These are phyloP conservation scores for Thamnidium elegans DNA, from an alignment of 192 early-diverging fungal genomes.

Conservation along the genomic window DNA sequence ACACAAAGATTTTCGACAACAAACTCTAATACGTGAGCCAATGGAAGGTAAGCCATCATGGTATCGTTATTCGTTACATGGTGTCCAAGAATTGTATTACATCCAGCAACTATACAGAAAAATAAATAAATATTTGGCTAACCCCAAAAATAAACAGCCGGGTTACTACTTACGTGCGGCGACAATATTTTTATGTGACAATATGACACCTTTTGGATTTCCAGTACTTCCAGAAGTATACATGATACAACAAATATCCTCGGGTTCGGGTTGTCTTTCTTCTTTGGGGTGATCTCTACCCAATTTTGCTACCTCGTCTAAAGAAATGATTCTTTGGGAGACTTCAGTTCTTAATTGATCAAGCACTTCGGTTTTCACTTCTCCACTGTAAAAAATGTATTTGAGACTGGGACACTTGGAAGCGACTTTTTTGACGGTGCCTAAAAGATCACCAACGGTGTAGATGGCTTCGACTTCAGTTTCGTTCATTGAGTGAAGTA, in stretches of 20 bases:
- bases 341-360: constrained; percentile 46
- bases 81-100: constrained; percentile 47
- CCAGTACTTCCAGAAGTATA: constrained; percentile 91
- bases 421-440: constrained; percentile 59
- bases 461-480: constrained; percentile 68
- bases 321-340: constrained; percentile 48
- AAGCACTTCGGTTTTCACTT: constrained; percentile 46
- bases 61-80: constrained; percentile 53
- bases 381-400: constrained; percentile 70
- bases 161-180: constrained; percentile 56
- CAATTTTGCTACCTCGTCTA: constrained; percentile 63
- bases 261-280: constrained; percentile 59
- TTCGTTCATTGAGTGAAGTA: constrained; percentile 83
- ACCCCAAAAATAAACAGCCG: no score
- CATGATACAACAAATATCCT: constrained; percentile 85
- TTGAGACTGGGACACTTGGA: constrained; percentile 58
- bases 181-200: constrained; percentile 81
- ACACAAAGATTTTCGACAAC: constrained; percentile 71
- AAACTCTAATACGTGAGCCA: constrained; percentile 90
- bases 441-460: constrained; percentile 70
- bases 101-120: constrained; percentile 51
- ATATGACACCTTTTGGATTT: constrained; percentile 87
- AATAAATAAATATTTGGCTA: not conserved
- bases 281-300: constrained; percentile 67
- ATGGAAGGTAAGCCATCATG: constrained; percentile 80